Conservation (phyloP, 495 filamentous ascomycete genomes). For the Geoglossum glabrum region DNA sequence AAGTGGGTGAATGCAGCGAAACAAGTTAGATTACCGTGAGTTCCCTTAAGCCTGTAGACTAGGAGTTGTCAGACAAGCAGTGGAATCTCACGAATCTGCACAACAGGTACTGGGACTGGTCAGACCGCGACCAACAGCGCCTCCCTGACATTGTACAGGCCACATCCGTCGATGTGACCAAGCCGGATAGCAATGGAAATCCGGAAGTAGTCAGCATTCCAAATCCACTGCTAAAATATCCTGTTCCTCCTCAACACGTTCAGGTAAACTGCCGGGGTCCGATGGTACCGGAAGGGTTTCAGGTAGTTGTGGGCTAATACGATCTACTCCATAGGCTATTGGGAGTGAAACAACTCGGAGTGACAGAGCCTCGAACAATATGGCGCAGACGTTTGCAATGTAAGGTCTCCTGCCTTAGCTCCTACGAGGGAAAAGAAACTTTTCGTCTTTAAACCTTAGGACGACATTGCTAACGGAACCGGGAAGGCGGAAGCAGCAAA, state of each 20-base stretch:
- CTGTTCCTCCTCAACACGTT: not conserved
- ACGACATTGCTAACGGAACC: not conserved
- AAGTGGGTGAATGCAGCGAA: not conserved
- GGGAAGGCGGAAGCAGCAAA: not conserved
- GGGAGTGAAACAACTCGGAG: not conserved
- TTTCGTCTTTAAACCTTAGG: too few relatives aligned
- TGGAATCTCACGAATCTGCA: not conserved
- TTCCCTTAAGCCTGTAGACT: not conserved
- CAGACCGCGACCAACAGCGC: not conserved
- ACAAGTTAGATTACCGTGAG: constrained; percentile 1
- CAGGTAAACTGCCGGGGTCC: not conserved
- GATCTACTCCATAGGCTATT: not conserved
- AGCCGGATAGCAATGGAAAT: not conserved
- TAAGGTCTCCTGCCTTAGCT: not conserved
- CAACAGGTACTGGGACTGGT: constrained; percentile 6
- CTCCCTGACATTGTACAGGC: not conserved
- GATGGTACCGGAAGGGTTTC: too few relatives aligned
- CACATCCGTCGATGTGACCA: not conserved
- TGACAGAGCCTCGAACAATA: not conserved
- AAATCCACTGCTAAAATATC: not conserved
- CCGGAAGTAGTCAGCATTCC: not conserved
- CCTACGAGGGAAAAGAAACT: too few relatives aligned
- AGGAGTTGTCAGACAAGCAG: not conserved
- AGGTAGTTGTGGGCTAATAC: too few relatives aligned
- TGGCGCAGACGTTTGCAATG: not conserved